Percentiles rank a stretch among this genome's conserved stretches.
phyloP scores from a whole-genome alignment of 495 filamentous ascomycete species.

The Penicillium flavigenum region DNA sequence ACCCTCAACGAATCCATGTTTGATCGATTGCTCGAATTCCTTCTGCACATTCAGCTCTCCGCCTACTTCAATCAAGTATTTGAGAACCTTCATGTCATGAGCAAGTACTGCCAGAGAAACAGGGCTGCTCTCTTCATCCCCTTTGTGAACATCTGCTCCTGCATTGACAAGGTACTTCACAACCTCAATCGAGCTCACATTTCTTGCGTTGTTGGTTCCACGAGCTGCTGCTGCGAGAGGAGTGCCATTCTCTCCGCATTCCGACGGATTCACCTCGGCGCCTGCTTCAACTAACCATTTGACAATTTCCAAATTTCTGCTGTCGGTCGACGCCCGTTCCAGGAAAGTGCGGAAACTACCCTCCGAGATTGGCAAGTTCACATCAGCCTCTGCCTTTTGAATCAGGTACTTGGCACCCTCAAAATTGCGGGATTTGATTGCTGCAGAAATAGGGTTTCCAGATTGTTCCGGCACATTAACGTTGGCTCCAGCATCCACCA shows the following conservation, averaged over 20 bases:
- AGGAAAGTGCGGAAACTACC: constrained; percentile 2
- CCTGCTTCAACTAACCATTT: constrained; percentile 28
- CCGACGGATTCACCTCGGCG: constrained; percentile 24
- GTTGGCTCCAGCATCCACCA: not conserved
- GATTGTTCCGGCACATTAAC: not conserved
- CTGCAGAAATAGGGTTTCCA: not conserved
- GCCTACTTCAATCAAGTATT: constrained; percentile 26
- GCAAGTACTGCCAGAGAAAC: not conserved
- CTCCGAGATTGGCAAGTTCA: not conserved
- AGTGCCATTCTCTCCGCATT: not conserved
- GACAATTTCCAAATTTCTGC: constrained; percentile 19
- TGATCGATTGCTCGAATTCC: not conserved
- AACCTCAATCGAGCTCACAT: not conserved
- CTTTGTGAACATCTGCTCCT: not conserved
- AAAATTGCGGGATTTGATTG: not conserved
- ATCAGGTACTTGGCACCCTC: not conserved
- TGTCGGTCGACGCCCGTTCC: not conserved
- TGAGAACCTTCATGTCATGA: constrained; percentile 18
- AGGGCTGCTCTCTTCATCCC: not conserved
- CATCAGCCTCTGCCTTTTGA: not conserved
- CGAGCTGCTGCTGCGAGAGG: constrained; percentile 13
- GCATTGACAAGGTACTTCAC: not conserved
- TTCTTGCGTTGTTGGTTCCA: not conserved
- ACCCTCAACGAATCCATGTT: constrained; percentile 7
- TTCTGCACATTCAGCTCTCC: constrained; percentile 24